A percentile compares a stretch with the other conserved stretches of the same genome.
These are phyloP conservation scores for Populus nigra DNA, from an alignment of 345 rosid genomes.

Conservation along the genomic window DNA sequence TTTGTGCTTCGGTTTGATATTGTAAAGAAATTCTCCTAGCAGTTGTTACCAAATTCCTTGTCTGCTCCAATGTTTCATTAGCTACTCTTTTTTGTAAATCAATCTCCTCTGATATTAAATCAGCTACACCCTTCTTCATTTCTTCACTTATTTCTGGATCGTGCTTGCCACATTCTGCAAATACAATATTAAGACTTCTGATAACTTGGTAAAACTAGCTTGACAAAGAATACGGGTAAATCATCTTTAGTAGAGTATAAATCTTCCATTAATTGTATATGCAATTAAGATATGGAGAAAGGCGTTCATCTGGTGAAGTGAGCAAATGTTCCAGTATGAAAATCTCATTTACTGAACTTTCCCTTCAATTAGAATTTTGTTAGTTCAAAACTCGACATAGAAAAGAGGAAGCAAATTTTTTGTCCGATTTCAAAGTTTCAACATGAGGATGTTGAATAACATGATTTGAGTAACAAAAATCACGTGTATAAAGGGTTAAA, in stretches of 20 bases:
- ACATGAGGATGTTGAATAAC: neutral
- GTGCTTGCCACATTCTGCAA: constrained; percentile 35
- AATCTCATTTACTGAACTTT: neutral
- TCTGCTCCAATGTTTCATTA: constrained; percentile 31
- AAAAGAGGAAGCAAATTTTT: neutral
- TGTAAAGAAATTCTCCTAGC: constrained; percentile 23
- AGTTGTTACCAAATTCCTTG: constrained; percentile 12
- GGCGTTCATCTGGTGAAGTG: neutral
- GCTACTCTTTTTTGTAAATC: constrained; percentile 33
- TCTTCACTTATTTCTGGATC: constrained; percentile 36
- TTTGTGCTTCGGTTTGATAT: constrained; percentile 44
- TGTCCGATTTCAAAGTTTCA: neutral
- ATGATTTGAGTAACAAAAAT: neutral
- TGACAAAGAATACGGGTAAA: neutral
- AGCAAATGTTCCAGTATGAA: neutral
- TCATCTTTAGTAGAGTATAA: neutral
- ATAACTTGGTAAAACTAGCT: neutral
- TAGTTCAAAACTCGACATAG: neutral
- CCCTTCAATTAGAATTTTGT: neutral
- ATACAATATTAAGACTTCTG: neutral
- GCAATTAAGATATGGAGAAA: neutral
- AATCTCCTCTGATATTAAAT: constrained; percentile 40
- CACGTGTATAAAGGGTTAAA: neutral
- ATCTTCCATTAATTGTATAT: neutral
- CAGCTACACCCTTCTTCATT: constrained; percentile 33